These are phyloP conservation scores for Myriangium duriaei DNA, from an alignment of 2,329 filamentous ascomycete species.

Conservation along the genomic window DNA sequence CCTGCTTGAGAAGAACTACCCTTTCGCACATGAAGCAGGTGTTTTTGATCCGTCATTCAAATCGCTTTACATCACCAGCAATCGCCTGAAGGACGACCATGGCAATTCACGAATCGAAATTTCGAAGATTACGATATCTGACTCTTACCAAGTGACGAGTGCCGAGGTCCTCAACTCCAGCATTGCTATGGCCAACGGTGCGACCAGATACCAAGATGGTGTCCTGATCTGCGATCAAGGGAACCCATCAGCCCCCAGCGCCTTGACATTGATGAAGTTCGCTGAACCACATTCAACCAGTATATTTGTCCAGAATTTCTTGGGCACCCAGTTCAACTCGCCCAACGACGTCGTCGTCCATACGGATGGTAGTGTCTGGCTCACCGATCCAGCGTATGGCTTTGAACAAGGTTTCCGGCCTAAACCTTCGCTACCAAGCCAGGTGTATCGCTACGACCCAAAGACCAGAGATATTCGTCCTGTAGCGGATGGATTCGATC, in stretches of 20 bases:
- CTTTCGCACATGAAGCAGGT: constrained; percentile 23
- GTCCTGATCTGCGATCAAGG: constrained; percentile 16
- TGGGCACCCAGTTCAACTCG: constrained; percentile 48
- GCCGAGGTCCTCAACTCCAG: constrained; percentile 6
- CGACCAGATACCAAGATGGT: constrained; percentile 14
- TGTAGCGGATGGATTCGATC: constrained; percentile 45
- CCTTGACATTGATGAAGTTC: constrained; percentile 11
- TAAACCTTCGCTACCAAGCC: constrained; percentile 39
- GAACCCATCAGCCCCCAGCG: constrained; percentile 11
- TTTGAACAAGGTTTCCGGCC: constrained; percentile 47
- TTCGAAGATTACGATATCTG: constrained; percentile 16
- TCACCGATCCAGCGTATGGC: constrained; percentile 51
- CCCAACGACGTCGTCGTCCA: constrained; percentile 45
- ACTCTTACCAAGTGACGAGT: constrained; percentile 15
- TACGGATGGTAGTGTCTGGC: constrained; percentile 47
- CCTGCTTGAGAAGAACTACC: too few species aligned
- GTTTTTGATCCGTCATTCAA: constrained; percentile 15
- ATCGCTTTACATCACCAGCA: constrained; percentile 25
- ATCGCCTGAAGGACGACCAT: constrained; percentile 16
- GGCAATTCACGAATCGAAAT: too few species aligned
- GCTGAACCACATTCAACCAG: constrained; percentile 10
- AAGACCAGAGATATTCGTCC: constrained; percentile 39
- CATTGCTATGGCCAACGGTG: constrained; percentile 14
- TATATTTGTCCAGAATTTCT: constrained; percentile 43
- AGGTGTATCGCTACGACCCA: constrained; percentile 46